phyloP scores from a whole-genome alignment of 2,329 filamentous ascomycete genomes.

The Aspergillus quadrilineatus region DNA sequence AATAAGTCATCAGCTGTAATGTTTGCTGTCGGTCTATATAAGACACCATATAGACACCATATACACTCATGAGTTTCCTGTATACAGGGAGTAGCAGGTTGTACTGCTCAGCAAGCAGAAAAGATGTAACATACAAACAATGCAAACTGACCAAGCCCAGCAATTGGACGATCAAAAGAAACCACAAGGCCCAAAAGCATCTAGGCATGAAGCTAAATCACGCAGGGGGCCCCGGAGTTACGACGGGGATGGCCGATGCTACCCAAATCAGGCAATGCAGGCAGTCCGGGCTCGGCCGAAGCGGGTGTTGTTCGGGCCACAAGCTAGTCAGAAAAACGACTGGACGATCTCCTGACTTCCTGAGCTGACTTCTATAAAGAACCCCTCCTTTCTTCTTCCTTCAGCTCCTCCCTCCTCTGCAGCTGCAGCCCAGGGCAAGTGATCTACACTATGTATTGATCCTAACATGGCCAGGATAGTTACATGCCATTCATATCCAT shows the following conservation, averaged over 20 bases:
- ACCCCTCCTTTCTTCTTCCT: background rate
- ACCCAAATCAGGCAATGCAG: constrained; percentile 2
- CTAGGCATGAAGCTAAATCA: background rate
- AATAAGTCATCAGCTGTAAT: too few species aligned
- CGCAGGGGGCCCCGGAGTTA: background rate
- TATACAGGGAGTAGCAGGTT: background rate
- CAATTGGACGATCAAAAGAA: background rate
- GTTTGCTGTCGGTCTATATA: too few species aligned
- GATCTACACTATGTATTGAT: background rate
- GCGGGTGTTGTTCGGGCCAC: constrained; percentile 7
- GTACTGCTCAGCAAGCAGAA: background rate
- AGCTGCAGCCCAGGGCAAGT: background rate
- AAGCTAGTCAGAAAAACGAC: background rate
- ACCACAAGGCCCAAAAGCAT: background rate
- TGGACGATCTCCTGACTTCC: background rate
- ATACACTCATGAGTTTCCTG: too few species aligned
- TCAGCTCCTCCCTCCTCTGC: background rate
- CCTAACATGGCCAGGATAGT: background rate
- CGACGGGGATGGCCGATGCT: background rate
- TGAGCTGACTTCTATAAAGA: background rate
- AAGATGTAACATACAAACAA: background rate
- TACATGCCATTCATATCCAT: background rate
- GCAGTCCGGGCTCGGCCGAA: constrained; percentile 8
- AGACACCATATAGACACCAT: too few species aligned
- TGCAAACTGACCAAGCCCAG: background rate